Evolutionary conservation across 176 grass and related monocot genomes (phyloP), one percentile per base, ranked within the genome.

Genomic region (Rhynchospora breviuscula): DNA sequence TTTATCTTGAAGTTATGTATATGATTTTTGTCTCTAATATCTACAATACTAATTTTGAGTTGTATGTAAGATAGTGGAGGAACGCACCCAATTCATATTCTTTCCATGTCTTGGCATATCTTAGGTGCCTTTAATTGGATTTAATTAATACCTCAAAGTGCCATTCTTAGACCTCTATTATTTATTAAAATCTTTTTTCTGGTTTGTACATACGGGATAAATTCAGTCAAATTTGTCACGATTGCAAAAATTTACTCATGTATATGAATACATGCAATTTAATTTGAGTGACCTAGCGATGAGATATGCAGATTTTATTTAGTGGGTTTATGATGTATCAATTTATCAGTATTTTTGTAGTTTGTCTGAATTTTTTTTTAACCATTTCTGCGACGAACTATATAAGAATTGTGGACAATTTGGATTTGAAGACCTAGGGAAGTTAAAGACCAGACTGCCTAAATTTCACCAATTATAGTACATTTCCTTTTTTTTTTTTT

Each of bases 361-460:
- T 71, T 19, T 48, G 69, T 73, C 69, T 73, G 43, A 73, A 73
- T 73, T 48, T 73, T 48, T 18, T 10, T 73, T 17, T 22, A 73
- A 48, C 45, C 18, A 73, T 49, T 49, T 8, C 3, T 49, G 69
- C 69, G 12, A 9, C 47, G 69, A 74, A 51, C 69, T 51, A 51
- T 72, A 22, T 72, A 35, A 40, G 68, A 44, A 49, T 47, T 72
- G 68, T 10, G 21, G 68, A 48, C 9, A 19, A 71, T 49, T 72
- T 46, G 43, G 68, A 17, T 40, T 47, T 5, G 17, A 71, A 47
- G 67, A 71, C 17, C 8, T 17, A 57, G 3, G 46, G 68, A n/a
- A 4, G 67, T 44, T 17, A 0, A 2, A 17, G 43, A 47, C 17
- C 67, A 10, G 67, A 71, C 68, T 72, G 40, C 14, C 68, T 22